These are phyloP conservation scores for Kluyveromyces sp. DNA, from an alignment of 1,139 yeast genomes.

Conservation along the genomic window DNA sequence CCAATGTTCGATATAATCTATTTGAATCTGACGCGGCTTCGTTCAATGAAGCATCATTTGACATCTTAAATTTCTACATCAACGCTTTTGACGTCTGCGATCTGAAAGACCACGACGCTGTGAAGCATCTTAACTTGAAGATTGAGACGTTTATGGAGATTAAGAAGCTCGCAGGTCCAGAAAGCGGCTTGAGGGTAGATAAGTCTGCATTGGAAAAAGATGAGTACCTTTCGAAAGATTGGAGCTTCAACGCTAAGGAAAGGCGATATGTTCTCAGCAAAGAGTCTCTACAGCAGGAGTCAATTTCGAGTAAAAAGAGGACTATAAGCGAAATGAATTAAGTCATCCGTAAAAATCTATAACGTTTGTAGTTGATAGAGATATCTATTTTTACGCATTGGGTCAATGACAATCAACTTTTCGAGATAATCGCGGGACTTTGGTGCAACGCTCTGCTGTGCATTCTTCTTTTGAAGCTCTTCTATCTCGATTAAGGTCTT, in stretches of 20 bases:
- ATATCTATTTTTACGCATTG: conserved; percentile 61
- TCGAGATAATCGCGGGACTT: conserved; percentile 33
- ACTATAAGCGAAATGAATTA: conserved; percentile 3
- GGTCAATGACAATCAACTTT: conserved; percentile 54
- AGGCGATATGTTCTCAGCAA: conserved; percentile 50
- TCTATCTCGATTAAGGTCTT: conserved; percentile 46
- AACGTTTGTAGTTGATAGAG: conserved; percentile 29
- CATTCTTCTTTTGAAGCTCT: conserved; percentile 30
- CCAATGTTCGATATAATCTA: conserved; percentile 29
- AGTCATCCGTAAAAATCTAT: conserved; percentile 3
- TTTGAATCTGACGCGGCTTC: conserved; percentile 45
- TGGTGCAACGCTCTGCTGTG: conserved; percentile 12
- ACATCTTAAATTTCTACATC: conserved; percentile 55
- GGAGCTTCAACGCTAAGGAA: conserved; percentile 32
- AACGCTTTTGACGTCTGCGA: conserved; percentile 42
- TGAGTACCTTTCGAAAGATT: conserved; percentile 25
- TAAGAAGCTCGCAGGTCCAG: conserved; percentile 43
- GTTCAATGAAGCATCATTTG: conserved; percentile 55
- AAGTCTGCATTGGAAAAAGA: conserved; percentile 23
- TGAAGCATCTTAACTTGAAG: conserved; percentile 15
- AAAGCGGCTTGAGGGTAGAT: conserved; percentile 37
- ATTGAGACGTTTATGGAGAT: conserved; percentile 44
- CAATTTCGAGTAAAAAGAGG: conserved; percentile 4
- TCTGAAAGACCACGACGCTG: conserved; percentile 28
- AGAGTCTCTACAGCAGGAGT: conserved; percentile 37